Evolutionary conservation across 805 yeast species (phyloP).

Genomic region (Maudiozyma pseudohumilis): DNA sequence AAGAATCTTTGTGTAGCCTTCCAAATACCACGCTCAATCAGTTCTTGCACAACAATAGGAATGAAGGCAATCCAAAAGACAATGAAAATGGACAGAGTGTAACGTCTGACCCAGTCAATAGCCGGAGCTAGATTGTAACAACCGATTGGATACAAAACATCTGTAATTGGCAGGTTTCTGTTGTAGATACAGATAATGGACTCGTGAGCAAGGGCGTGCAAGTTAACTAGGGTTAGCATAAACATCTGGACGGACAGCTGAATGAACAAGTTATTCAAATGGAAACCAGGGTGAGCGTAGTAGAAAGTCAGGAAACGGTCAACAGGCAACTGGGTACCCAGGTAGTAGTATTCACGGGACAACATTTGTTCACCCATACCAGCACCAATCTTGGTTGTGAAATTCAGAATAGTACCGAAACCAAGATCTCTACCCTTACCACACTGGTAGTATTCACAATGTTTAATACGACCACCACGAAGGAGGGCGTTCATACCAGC

Average conservation of each 20-base stretch:
- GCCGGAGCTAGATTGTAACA: slow-evolving; percentile 69
- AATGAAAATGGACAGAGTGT: slow-evolving; percentile 69
- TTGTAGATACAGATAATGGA: slow-evolving; percentile 59
- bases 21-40: slow-evolving; percentile 75
- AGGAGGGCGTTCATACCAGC: slow-evolving; percentile 79
- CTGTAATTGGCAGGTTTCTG: slow-evolving; percentile 56
- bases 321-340: slow-evolving; percentile 71
- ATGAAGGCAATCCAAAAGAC: slow-evolving; percentile 73
- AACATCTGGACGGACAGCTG: slow-evolving; percentile 66
- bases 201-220: slow-evolving; percentile 66
- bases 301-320: slow-evolving; percentile 76
- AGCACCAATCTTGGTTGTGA: slow-evolving; percentile 83
- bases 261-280: slow-evolving; percentile 69
- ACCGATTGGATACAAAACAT: slow-evolving; percentile 54
- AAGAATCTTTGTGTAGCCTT: slow-evolving; percentile 59
- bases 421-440: slow-evolving; percentile 89
- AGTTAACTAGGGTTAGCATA: slow-evolving; percentile 57
- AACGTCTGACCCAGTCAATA: slow-evolving; percentile 74
- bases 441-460: slow-evolving; percentile 81
- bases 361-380: slow-evolving; percentile 91
- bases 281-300: slow-evolving; percentile 84
- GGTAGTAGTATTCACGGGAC: slow-evolving; percentile 71
- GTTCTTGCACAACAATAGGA: slow-evolving; percentile 70
- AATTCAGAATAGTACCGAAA: slow-evolving; percentile 75
- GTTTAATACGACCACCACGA: slow-evolving; percentile 83